phyloP scores from a whole-genome alignment of 169 alveolate species.

The Besnoitia besnoiti region DNA sequence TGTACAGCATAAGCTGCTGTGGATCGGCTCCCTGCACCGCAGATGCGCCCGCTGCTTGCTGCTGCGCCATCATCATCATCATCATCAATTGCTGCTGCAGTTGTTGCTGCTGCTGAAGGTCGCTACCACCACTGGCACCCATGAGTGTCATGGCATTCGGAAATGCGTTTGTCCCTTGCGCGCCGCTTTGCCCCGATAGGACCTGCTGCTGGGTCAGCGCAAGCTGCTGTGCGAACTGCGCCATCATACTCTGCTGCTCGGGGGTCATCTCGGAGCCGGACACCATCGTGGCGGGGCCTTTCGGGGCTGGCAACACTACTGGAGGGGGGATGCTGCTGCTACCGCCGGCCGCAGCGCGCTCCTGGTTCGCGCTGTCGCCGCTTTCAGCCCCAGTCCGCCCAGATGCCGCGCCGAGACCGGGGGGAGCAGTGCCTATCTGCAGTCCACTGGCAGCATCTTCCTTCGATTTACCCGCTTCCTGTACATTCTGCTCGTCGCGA shows the following conservation, averaged over 20 bases:
- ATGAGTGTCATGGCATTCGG: background rate
- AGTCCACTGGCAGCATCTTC: too few relatives aligned
- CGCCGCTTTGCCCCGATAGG: background rate
- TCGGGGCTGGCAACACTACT: background rate
- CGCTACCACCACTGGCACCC: background rate
- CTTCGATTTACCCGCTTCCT: too few relatives aligned
- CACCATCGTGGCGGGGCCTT: background rate
- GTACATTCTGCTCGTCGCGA: background rate
- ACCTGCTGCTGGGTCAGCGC: constrained; percentile 16
- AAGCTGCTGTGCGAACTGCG: constrained; percentile 27
- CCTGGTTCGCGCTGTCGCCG: background rate
- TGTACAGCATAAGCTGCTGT: constrained; percentile 15
- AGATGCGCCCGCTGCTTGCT: background rate
- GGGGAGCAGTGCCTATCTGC: too few relatives aligned
- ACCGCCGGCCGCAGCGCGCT: too few relatives aligned
- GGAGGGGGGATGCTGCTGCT: background rate
- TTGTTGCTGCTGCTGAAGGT: background rate
- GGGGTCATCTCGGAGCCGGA: background rate
- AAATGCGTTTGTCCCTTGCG: background rate
- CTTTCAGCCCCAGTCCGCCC: background rate
- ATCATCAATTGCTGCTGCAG: constrained; percentile 12
- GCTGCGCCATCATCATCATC: background rate
- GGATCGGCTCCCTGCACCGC: background rate
- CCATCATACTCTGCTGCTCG: background rate
- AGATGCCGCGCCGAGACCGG: background rate